A percentile compares a stretch with the other conserved stretches of the same genome.
Evolutionary conservation across 208 protist species (phyloP).

Genomic region (Crithidia expoeki): DNA sequence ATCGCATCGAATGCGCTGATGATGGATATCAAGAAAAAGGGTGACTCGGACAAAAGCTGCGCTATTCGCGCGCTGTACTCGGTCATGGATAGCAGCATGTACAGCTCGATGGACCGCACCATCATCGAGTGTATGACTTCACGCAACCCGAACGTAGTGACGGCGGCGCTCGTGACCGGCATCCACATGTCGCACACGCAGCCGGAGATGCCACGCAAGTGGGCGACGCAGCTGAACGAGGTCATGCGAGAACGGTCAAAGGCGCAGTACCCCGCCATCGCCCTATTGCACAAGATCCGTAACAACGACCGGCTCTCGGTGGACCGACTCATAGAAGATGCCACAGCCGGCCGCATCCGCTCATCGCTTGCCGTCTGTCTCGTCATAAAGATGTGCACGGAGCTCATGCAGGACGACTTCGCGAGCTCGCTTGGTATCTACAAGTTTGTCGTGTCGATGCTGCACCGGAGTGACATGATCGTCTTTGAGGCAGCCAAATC

Average conservation of each 20-base stretch:
- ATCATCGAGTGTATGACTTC: constrained; percentile 98
- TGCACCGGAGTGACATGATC: constrained; percentile 96
- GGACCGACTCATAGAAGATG: constrained; percentile 92
- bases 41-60: constrained; percentile 93
- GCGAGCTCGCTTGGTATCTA: constrained; percentile 75
- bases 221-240: constrained; percentile 95
- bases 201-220: constrained; percentile 93
- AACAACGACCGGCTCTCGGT: constrained; percentile 96
- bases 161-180: constrained; percentile 97
- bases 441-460: constrained; percentile 91
- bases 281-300: constrained; percentile 96
- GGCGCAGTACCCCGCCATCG: constrained; percentile 98
- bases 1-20: constrained; percentile 97
- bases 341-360: constrained; percentile 81
- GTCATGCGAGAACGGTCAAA: constrained; percentile 87
- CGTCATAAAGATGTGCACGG: constrained; percentile 94
- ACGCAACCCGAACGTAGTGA: constrained; percentile 93
- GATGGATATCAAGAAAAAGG: constrained; percentile 96
- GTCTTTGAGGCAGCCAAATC: constrained; percentile 97
- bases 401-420: constrained; percentile 94
- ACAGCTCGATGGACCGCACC: constrained; percentile 95
- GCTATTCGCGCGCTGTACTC: constrained; percentile 95
- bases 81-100: constrained; percentile 96
- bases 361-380: constrained; percentile 95
- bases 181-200: constrained; percentile 93